phyloP scores from a whole-genome alignment of 805 yeast species.

The Clavispora asparagi region DNA sequence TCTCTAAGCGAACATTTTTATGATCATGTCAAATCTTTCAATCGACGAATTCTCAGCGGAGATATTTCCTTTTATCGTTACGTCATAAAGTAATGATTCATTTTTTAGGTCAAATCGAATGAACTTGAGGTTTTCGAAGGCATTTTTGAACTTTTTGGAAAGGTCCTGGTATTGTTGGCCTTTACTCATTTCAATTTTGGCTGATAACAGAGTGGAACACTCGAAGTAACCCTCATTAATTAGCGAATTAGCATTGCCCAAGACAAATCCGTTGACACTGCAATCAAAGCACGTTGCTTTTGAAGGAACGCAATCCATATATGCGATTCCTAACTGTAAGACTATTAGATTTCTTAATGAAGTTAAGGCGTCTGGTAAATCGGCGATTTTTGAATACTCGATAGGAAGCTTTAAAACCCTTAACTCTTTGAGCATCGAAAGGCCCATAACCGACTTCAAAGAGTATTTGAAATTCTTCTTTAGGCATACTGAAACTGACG shows the following conservation, averaged over 20 bases:
- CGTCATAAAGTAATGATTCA: conserved; percentile 9
- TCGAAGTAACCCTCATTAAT: conserved; percentile 11
- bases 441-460: conserved; percentile 6
- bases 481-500: conserved; percentile 5
- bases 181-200: conserved; percentile 4
- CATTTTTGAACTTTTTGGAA: conserved; percentile 1
- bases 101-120: conserved; percentile 10
- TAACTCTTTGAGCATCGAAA: conserved; percentile 3
- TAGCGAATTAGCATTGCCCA: conserved; percentile 8
- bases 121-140: conserved; percentile 1
- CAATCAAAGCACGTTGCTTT: conserved; percentile 7
- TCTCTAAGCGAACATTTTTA: neutral
- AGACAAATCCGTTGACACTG: conserved; percentile 1
- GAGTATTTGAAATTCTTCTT: conserved; percentile 3
- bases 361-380: conserved; percentile 2
- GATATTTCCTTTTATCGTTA: neutral
- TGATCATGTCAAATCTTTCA: conserved; percentile 5
- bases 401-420: conserved; percentile 9
- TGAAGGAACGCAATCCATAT: conserved; percentile 2
- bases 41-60: conserved; percentile 1
- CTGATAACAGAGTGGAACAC: conserved; percentile 9
- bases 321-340: conserved; percentile 10
- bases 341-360: neutral
- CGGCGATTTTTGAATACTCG: conserved; percentile 4
- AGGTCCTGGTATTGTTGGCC: conserved; percentile 6